Conservation (phyloP, 73 alveolate genomes). For the Effrenium voratum region DNA sequence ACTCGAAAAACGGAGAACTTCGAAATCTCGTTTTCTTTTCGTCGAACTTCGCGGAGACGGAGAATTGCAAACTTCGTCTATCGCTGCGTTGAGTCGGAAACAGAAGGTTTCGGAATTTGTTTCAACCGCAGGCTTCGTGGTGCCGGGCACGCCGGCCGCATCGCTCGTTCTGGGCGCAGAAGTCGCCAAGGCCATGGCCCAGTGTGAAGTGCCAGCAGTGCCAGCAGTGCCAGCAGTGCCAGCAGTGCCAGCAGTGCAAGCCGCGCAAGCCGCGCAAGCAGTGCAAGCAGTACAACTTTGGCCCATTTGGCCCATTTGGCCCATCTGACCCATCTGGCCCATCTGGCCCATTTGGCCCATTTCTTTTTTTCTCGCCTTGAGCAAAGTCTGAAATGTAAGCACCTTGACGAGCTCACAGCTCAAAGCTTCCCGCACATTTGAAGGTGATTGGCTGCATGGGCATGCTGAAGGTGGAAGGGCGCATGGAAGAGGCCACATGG, state of each 20-base stretch:
- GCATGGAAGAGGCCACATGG: neutral
- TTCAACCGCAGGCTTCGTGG: neutral
- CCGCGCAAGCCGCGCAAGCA: neutral
- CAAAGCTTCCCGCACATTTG: neutral
- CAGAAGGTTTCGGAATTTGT: neutral
- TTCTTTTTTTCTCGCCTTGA: neutral
- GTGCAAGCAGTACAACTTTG: neutral
- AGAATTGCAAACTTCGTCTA: too few relatives aligned
- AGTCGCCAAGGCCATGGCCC: conserved; percentile 10
- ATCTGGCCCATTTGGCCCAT: neutral
- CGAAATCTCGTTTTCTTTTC: neutral
- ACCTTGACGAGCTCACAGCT: neutral
- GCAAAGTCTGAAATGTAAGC: neutral
- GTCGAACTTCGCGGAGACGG: neutral
- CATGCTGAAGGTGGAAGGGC: conserved; percentile 83
- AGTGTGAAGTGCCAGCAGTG: neutral
- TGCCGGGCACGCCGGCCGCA: conserved; percentile 80
- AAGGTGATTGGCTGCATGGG: conserved; percentile 91
- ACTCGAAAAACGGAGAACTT: neutral
- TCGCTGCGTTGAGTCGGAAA: neutral
- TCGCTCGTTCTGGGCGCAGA: conserved; percentile 64
- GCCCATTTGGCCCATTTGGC: neutral
- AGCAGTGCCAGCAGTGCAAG: neutral
- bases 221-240: too few relatives aligned
- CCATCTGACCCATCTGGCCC: neutral